These are phyloP conservation scores for Aleurites moluccanus DNA, from an alignment of 441 rosid species.

Conservation along the genomic window DNA sequence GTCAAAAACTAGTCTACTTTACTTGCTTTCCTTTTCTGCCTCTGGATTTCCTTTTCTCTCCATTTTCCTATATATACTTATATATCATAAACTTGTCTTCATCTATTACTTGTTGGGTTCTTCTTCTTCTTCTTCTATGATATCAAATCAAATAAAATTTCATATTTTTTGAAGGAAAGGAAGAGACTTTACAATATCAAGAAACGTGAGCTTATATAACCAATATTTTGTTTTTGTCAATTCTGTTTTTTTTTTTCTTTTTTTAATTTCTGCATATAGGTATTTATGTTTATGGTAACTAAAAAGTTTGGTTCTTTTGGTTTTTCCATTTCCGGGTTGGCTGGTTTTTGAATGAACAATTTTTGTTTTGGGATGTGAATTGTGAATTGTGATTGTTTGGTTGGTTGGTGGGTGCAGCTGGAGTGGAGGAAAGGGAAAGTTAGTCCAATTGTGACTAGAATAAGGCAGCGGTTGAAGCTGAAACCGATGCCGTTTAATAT, in stretches of 20 bases:
- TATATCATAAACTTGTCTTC: constrained; percentile 25
- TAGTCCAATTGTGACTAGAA: constrained; percentile 49
- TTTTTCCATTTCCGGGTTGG: background rate
- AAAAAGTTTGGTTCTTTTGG: background rate
- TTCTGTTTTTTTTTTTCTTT: constrained; percentile 12
- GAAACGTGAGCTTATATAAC: constrained; percentile 41
- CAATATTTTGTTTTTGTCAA: background rate
- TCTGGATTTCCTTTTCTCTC: constrained; percentile 23
- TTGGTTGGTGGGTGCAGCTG: constrained; percentile 35
- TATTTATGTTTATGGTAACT: too few relatives aligned
- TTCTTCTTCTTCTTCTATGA: constrained; percentile 23
- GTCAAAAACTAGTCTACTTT: constrained; percentile 3
- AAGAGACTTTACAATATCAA: constrained; percentile 17
- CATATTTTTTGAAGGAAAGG: background rate
- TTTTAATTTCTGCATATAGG: background rate
- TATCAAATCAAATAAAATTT: background rate
- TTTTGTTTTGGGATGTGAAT: background rate
- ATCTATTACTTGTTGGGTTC: constrained; percentile 38
- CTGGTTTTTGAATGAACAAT: too few relatives aligned
- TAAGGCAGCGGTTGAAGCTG: constrained; percentile 39
- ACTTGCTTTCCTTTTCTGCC: constrained; percentile 7
- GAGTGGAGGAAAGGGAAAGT: constrained; percentile 61
- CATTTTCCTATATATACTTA: background rate
- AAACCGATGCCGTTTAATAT: constrained; percentile 65
- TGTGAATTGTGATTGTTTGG: constrained; percentile 4